Base-by-base conservation (phyloP, 345 rosid genomes). In the Camelina sativa region DNA sequence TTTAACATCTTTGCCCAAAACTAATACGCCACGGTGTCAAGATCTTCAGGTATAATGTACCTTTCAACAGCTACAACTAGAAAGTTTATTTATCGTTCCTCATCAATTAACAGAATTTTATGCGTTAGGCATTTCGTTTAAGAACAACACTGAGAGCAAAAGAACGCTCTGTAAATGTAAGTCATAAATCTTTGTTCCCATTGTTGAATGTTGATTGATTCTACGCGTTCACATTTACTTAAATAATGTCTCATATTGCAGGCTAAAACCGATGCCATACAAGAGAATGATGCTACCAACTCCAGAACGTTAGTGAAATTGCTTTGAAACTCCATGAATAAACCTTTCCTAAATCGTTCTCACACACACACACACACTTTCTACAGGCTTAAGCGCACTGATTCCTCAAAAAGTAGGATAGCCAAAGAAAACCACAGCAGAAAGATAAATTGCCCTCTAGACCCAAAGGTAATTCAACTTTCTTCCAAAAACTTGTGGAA, bases 101-200 rank as follows among this genome's bases (percentile, higher is more conserved):
- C 34, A 43, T 47, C 19, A 34, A 37, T 0, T 53, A 41, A 69
- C 48, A 76, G 17, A 22, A 17, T 8, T 17, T 47, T 55, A 11
- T 70, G 40, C 43, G 30, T 55, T n/a, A 76, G 80, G 66, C 30
- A 11, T 77, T 64, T 77, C 57, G 62, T 60, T 20, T 71, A 58
- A 64, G 72, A 57, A 64, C 80, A 38, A 25, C 67, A 30, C 46
- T 48, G 62, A 71, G 72, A 71, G 67, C 76, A 48, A 71, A 65
- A 12, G 67, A 77, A 64, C 72, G 72, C 32, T 71, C 67, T 47
- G 50, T 63, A 17, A 40, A 19, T 25, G 80, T 65, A 71, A 65
- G 62, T 71, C 80, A 12, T 43, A 56, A 13, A 56, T 4, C 30
- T 28, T 28, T 28, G 30, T 28, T 28, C 30, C 4, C 30, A 28